Evolutionary conservation across 768 basidiomycete species (phyloP), one percentile per base, ranked within the genome.

Genomic region (Cantharellus anzutake): DNA sequence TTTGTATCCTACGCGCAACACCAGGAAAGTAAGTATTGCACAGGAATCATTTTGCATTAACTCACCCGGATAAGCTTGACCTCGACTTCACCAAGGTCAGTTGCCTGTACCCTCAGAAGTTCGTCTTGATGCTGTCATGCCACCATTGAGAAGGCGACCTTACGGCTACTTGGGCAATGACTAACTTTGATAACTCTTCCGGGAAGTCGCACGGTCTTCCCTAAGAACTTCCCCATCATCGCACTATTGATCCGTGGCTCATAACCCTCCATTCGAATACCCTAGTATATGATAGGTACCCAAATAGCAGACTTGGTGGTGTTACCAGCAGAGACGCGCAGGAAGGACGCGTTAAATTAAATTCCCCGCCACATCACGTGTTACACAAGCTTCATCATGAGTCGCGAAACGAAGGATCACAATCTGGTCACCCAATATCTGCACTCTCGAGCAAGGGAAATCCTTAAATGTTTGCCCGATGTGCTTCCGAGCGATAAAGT

Each of bases 41-140:
- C 40, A 44, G 40, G n/a, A 34, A 40, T 57, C n/a, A 7, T 5
- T 7, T 16, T 35, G 42, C 20, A 41, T 42, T 61, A 38, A n/a
- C 55, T 29, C 20, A 80, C 81, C 60, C 68, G 63, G 2, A 64
- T 62, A n/a, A 78, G 64, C 11, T 66, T 65, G 20, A 83, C 69
- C 34, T 69, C 71, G 4, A 84, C 79, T 66, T 86, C 72, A 0
- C 78, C 81, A 1, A 80, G 82, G 65, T 89, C 87, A 51, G 75
- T 74, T 0, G 84, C 78, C 61, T 81, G 75, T 7, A 88, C 81
- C 2, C 78, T 74, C 7, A 79, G 76, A 2, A 68, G 67, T 11
- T 75, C 75, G 16, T 73, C 73, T 41, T 76, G 67, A 55, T 29
- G 20, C 20, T 29, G 20, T 29, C 20, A 29, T 29, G 20, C 20